Evolutionary conservation across 371 early-diverging fungal genomes (phyloP), one percentile per base, ranked within the genome.

Genomic region (Sporodiniella umbellata): DNA sequence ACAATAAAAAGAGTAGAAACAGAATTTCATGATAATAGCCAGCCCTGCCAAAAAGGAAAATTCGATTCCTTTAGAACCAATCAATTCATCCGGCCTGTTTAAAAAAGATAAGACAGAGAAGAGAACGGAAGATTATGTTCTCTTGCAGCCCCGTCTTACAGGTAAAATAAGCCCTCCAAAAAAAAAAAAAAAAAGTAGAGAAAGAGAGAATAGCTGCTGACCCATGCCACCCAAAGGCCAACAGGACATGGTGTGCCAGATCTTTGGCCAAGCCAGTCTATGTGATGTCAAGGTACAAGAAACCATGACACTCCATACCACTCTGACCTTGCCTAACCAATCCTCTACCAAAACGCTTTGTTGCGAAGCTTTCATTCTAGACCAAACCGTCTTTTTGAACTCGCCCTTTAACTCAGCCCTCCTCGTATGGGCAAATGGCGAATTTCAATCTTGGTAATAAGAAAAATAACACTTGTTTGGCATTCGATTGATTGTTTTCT

Each of bases 21-120:
- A 33, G 30, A 48, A 58, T 56, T 53, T 56, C 68, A 74, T 74
- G 75, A 74, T 74, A 55, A 74, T 74, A 24, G 75, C 75, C 54
- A 74, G 60, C 46, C 52, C 66, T 19, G 63, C 52, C 50, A 69
- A 70, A 54, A 70, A 67, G 55, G 65, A 64, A 54, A 56, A 62
- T 46, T 57, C 66, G 30, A 74, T 74, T 52, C 70, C 68, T 39
- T 60, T 73, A 40, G 65, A 69, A 63, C 61, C 65, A 38, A 49
- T 61, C 51, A 45, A 54, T 33, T 43, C 62, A 25, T 43, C 55
- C 33, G n/a, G 15, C 23, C 37, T 38, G 39, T 26, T 23, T 35
- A 45, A 42, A 44, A 26, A 10, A 25, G 23, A n/a, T n/a, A 45
- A n/a, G 12, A 45, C 8, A 8, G 33, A 6, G 33, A 45, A 12